These are phyloP conservation scores for Ramaria rubella DNA, from an alignment of 768 basidiomycete species.

Conservation along the genomic window DNA sequence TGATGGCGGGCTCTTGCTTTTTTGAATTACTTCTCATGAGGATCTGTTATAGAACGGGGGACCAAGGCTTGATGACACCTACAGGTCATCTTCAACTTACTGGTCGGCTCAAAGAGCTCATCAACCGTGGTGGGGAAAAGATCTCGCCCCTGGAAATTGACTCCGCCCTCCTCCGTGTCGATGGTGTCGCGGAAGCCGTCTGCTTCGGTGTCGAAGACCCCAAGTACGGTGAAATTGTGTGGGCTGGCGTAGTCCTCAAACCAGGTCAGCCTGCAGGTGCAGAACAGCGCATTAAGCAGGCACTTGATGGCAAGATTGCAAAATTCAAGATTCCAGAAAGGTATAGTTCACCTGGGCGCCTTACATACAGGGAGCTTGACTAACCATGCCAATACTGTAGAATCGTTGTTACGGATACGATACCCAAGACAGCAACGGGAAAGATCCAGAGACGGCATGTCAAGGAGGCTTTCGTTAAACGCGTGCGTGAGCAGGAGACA, in stretches of 20 bases:
- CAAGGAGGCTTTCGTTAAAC: slow-evolving; percentile 17
- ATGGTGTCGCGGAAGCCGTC: slow-evolving; percentile 14
- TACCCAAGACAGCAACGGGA: slow-evolving; percentile 23
- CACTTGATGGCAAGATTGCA: slow-evolving; percentile 15
- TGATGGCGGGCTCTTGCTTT: not conserved
- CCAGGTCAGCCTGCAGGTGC: slow-evolving; percentile 5
- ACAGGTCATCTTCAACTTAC: slow-evolving; percentile 43
- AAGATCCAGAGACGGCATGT: slow-evolving; percentile 22
- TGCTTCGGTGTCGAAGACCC: slow-evolving; percentile 20
- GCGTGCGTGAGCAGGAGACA: slow-evolving; percentile 1
- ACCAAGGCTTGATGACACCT: slow-evolving; percentile 20
- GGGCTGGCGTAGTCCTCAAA: slow-evolving; percentile 20
- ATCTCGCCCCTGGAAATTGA: slow-evolving; percentile 58
- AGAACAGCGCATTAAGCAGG: slow-evolving; percentile 14
- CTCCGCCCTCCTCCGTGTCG: slow-evolving; percentile 35
- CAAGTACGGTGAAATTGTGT: slow-evolving; percentile 23
- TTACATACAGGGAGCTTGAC: too few relatives aligned
- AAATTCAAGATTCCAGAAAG: slow-evolving; percentile 14
- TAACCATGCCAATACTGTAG: slow-evolving; percentile 4
- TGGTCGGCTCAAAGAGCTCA: slow-evolving; percentile 54
- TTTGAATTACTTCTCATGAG: not conserved
- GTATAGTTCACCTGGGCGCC: not conserved
- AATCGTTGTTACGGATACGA: slow-evolving; percentile 18
- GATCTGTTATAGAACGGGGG: slow-evolving; percentile 18
- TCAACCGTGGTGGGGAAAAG: slow-evolving; percentile 55